Base-by-base conservation (phyloP, 441 rosid species). In the Gossypium davidsonii region DNA sequence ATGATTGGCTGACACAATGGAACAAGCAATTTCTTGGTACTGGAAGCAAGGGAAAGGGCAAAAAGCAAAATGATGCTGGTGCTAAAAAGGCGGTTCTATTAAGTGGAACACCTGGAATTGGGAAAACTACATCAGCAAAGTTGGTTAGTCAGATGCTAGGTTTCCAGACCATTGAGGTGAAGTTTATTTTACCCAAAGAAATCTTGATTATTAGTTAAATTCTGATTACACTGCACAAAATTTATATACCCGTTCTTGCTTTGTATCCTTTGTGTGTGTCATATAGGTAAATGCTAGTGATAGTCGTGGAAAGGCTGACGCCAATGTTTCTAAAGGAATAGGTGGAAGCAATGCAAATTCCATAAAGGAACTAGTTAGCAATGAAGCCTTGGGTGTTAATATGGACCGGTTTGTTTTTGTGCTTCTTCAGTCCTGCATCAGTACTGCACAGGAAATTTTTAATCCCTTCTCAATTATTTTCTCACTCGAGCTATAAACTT, bases 341-440 rank as follows among this genome's bases (percentile, higher is more conserved):
- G 81, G 94, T 83, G 99, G 99, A 79, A 95, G 99, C 83, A 95
- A 91, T 84, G 92, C 98, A 74, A 95, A 92, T 84, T 83, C 91
- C 67, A 75, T 95, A 73, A 95, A 95, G 87, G 99, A 95, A 84
- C 91, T 91, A 77, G 86, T 95, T 83, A 92, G 87, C 89, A 95
- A 92, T 63, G 92, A 88, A 83, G 85, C 96, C 62, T 71, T 94
- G 82, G 76, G 83, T 75, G 72, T 79, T 79, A 80, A 84, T 76
- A 79, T 84, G 87, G 88, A 92, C 74, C 83, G 88, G 99, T 95
- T 59, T 75, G 85, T 80, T 59, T 57, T 56, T 70, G 56, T 75
- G 75, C 73, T 58, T 42, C 8, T 46, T n/a, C 51, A 62, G 17
- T 48, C 59, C 58, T 53, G 60, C 12, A 73, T 31, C 21, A 25